Percentiles rank a stretch among this genome's conserved stretches.
These are phyloP conservation scores for Saksenaea oblongispora DNA, from an alignment of 371 early-diverging fungal genomes.

Conservation along the genomic window DNA sequence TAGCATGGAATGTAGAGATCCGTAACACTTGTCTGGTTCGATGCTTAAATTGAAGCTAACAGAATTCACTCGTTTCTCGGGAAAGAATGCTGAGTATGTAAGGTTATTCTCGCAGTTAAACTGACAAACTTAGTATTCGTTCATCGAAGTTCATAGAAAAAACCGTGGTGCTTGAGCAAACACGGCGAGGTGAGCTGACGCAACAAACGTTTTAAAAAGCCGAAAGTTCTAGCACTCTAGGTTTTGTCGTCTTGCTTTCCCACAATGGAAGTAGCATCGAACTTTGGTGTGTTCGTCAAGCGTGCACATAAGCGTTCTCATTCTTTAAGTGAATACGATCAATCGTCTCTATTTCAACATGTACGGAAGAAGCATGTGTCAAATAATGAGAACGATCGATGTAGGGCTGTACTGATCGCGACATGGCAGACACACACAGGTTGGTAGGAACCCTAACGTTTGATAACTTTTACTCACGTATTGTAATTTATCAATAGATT, in stretches of 20 bases:
- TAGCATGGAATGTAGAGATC: too few species aligned
- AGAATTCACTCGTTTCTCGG: too few species aligned
- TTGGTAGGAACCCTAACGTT: not conserved
- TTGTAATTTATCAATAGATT: not conserved
- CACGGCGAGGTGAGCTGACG: too few species aligned
- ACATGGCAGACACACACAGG: not conserved
- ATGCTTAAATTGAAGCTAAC: too few species aligned
- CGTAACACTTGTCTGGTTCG: too few species aligned
- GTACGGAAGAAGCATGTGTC: not conserved
- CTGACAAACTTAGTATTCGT: too few species aligned
- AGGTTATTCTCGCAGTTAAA: too few species aligned
- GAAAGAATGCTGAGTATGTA: too few species aligned
- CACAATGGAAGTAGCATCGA: not conserved
- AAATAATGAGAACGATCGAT: not conserved
- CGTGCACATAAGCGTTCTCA: not conserved
- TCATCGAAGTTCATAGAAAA: too few species aligned
- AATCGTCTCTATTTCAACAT: not conserved
- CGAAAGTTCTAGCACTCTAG: too few species aligned
- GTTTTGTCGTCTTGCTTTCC: not conserved
- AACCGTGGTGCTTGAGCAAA: too few species aligned
- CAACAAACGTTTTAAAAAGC: too few species aligned
- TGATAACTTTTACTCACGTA: not conserved
- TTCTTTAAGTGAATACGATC: not conserved
- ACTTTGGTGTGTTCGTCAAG: not conserved
- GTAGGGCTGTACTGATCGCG: not conserved